These are phyloP conservation scores for Epicoccum nigrum DNA, from an alignment of 2,329 filamentous ascomycete genomes.

Conservation along the genomic window DNA sequence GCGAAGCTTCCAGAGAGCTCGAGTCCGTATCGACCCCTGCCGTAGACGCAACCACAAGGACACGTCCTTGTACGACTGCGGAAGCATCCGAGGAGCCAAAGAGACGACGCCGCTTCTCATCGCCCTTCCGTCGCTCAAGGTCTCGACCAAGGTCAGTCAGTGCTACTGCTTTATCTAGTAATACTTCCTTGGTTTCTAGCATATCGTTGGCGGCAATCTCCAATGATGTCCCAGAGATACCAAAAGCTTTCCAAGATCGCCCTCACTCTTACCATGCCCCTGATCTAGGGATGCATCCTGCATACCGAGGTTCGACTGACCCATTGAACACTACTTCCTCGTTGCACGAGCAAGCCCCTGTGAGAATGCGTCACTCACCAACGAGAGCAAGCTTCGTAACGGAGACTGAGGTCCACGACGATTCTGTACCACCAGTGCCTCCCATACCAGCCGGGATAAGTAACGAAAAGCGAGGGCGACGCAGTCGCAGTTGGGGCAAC, in stretches of 20 bases:
- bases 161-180: slow-evolving; percentile 32
- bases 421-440: slow-evolving; percentile 38
- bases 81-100: slow-evolving; percentile 29
- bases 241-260: slow-evolving; percentile 14
- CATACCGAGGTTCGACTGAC: slow-evolving; percentile 13
- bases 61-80: slow-evolving; percentile 14
- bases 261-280: slow-evolving; percentile 43
- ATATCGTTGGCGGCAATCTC: slow-evolving; percentile 13
- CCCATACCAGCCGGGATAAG: slow-evolving; percentile 32
- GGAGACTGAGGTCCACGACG: slow-evolving; percentile 22
- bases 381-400: slow-evolving; percentile 28
- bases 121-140: slow-evolving; percentile 42
- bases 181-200: slow-evolving; percentile 7
- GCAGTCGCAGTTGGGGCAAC: slow-evolving; percentile 23
- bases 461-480: slow-evolving; percentile 7
- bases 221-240: slow-evolving; percentile 6
- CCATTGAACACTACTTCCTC: slow-evolving; percentile 14
- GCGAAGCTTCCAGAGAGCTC: slow-evolving; percentile 41
- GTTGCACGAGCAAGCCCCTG: slow-evolving; percentile 14
- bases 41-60: slow-evolving; percentile 14
- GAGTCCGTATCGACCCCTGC: slow-evolving; percentile 26
- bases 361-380: slow-evolving; percentile 37
- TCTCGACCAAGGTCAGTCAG: slow-evolving; percentile 38
- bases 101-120: slow-evolving; percentile 41
- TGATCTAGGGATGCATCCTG: slow-evolving; percentile 34